Conservation (phyloP, 164 flowering plant genomes). For the Berberis vulgaris region DNA sequence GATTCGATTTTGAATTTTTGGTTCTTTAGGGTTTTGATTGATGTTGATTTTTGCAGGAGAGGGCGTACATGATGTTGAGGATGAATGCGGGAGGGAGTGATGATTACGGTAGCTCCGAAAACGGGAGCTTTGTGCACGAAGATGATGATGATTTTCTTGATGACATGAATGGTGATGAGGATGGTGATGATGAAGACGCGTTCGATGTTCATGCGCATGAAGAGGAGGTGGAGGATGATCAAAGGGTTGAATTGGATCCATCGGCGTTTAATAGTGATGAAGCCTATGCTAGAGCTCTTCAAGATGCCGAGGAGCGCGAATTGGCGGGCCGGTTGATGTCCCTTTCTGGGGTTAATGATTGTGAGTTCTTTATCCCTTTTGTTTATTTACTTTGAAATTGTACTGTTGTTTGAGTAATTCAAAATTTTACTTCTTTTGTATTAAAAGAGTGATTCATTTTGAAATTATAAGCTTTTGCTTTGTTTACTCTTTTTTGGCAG, state of each 20-base stretch:
- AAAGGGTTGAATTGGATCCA: conserved; percentile 38
- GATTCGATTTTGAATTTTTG: neutral
- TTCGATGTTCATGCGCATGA: conserved; percentile 54
- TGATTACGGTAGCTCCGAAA: conserved; percentile 63
- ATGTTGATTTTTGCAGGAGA: conserved; percentile 40
- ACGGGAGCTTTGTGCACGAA: conserved; percentile 44
- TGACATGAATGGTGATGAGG: conserved; percentile 19
- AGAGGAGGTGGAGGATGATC: conserved; percentile 15
- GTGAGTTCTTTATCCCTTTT: conserved; percentile 11
- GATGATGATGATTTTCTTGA: conserved; percentile 41
- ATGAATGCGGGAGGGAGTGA: conserved; percentile 56
- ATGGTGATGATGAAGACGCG: conserved; percentile 44
- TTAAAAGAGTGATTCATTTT: neutral
- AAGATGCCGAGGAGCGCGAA: conserved; percentile 30
- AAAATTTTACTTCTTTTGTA: neutral
- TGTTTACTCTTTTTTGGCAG: neutral
- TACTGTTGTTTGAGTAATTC: no score
- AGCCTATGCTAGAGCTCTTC: conserved; percentile 74
- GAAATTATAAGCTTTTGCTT: neutral
- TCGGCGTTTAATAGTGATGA: conserved; percentile 59
- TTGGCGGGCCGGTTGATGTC: conserved; percentile 26
- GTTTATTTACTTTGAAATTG: no score
- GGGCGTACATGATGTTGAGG: conserved; percentile 83
- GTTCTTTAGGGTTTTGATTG: neutral
- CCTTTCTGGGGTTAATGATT: conserved; percentile 24